Conservation (phyloP, 139 green algal species). For the Ostreobium quekettii region DNA sequence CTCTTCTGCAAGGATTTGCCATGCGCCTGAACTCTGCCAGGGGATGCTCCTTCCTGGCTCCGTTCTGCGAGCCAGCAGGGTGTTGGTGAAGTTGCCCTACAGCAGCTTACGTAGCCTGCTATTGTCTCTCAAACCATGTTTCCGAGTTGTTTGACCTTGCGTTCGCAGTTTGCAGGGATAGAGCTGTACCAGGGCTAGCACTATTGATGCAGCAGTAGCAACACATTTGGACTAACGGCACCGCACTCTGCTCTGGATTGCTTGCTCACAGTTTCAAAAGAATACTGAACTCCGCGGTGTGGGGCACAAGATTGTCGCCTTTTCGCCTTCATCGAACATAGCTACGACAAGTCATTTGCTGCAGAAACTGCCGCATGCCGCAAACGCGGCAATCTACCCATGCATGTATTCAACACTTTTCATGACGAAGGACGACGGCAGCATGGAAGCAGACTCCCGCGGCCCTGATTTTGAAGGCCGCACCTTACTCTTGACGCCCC, state of each 20-base stretch:
- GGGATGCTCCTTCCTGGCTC: not conserved
- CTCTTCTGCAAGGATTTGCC: not conserved
- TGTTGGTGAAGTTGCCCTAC: not conserved
- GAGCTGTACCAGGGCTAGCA: no score
- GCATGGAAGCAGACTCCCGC: no score
- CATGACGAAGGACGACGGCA: no score
- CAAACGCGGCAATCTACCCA: not conserved
- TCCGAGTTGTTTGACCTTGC: no score
- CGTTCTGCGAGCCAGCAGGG: not conserved
- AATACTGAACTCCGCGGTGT: no score
- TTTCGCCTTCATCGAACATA: not conserved
- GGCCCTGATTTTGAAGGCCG: no score
- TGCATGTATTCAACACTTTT: not conserved
- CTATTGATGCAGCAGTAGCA: no score
- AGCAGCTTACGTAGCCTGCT: not conserved
- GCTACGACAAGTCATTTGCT: not conserved
- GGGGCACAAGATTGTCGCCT: not conserved
- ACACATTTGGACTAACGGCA: no score
- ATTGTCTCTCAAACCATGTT: no score
- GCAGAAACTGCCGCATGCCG: not conserved
- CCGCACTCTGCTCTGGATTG: no score
- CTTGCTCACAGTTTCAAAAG: no score
- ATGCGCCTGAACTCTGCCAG: not conserved
- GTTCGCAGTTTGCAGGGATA: no score
- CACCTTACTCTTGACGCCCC: conserved; percentile 30